Evolutionary conservation across 176 grass and related monocot species (phyloP).

Genomic region (Musa beccarii): DNA sequence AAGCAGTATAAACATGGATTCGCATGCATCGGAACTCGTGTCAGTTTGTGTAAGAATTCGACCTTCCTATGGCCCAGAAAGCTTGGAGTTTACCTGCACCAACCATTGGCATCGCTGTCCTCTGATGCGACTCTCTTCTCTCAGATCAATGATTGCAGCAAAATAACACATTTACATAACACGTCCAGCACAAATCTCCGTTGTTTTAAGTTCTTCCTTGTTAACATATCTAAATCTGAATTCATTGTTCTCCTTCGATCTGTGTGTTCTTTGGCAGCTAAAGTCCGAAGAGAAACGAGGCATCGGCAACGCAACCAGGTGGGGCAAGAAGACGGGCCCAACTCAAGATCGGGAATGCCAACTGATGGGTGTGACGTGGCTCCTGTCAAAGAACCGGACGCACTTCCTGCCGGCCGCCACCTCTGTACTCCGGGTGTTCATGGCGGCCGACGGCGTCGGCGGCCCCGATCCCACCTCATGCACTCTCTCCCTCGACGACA

Average conservation of each 20-base stretch:
- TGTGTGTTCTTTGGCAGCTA: not conserved
- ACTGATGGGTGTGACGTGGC: slow-evolving; percentile 18
- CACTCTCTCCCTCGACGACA: slow-evolving; percentile 6
- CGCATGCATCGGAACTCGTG: not conserved
- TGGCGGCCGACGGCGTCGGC: not conserved
- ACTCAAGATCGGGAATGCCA: slow-evolving; percentile 9
- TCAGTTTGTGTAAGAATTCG: not conserved
- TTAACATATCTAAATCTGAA: not conserved
- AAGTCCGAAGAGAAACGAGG: not conserved
- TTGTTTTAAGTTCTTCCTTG: not conserved
- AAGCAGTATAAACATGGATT: too few relatives aligned
- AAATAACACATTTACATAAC: not conserved
- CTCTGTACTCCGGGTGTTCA: slow-evolving; percentile 13
- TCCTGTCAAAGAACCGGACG: slow-evolving; percentile 18
- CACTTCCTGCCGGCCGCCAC: not conserved
- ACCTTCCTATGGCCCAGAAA: not conserved
- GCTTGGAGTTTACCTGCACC: not conserved
- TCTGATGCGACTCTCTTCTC: not conserved
- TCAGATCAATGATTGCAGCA: not conserved
- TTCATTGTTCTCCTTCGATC: not conserved
- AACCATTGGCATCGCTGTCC: not conserved
- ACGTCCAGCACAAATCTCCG: not conserved
- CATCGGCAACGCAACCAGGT: not conserved
- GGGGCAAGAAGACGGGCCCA: not conserved
- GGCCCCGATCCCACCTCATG: not conserved